Evolutionary conservation across 2,329 filamentous ascomycete genomes (phyloP), one percentile per base, ranked within the genome.

Genomic region (Coleophoma crateriformis): DNA sequence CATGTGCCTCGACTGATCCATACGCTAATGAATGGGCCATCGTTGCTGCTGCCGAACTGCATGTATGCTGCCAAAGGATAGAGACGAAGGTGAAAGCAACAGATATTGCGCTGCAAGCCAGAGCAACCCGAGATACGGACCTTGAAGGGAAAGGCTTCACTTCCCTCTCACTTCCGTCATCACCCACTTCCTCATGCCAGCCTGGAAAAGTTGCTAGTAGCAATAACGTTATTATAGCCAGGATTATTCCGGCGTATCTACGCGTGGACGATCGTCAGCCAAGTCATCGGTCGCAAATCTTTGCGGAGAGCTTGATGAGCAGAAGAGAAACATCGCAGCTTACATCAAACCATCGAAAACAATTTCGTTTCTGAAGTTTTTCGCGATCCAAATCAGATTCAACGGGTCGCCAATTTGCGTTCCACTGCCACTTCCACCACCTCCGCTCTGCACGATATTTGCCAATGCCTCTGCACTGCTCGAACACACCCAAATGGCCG

Each of bases 61-160:
- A 43, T 4, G 52, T 54, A 17, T 52, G 52, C 33, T 51, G 49
- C 47, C 47, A 50, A 19, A 54, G 39, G 5, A 47, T 38, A 19
- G 46, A 45, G 13, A 52, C 46, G 22, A 54, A 54, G 6, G 27
- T 15, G 20, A 54, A 46, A 17, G 52, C n/a, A n/a, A 50, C 49
- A 13, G 47, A 46, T 12, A 54, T n/a, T 4, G 32, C 20, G 10
- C 48, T 15, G 5, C 50, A n/a, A 13, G 39, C 49, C 3, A 50
- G 14, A 5, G 41, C 38, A 20, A 45, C 19, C 14, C 52, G 40
- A 15, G 49, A 51, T 11, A 52, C 44, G 4, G 47, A 33, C 33
- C 90, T 81, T 34, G 88, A 92, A 10, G 91, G 91, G 70, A 97
- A 95, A 7, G 89, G 88, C 72, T 92, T 94, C 65, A 95, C 85